Conservation (phyloP, 805 yeast genomes). For the Jamesozyma lodderae region DNA sequence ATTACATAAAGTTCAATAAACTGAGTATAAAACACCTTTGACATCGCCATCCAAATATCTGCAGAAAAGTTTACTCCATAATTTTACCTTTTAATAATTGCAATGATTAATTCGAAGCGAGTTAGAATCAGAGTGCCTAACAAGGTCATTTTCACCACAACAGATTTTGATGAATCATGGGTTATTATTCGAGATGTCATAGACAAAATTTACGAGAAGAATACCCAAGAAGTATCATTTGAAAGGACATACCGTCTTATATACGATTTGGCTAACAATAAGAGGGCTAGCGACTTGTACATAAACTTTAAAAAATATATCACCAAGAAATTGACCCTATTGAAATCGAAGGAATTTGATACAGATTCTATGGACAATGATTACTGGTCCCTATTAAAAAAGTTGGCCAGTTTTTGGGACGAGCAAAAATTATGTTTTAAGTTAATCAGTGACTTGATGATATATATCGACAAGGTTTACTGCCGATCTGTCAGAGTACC, state of each 20-base stretch:
- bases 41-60: too few relatives aligned
- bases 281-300: slow-evolving; percentile 11
- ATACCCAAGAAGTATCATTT: slow-evolving; percentile 67
- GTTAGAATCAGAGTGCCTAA: slow-evolving; percentile 62
- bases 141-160: slow-evolving; percentile 25
- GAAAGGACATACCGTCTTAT: slow-evolving; percentile 77
- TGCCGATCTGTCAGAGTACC: slow-evolving; percentile 60
- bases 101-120: slow-evolving; percentile 19
- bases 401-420: slow-evolving; percentile 44
- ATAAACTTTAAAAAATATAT: slow-evolving; percentile 9
- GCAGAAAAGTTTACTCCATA: too few relatives aligned
- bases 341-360: slow-evolving; percentile 2
- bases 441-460: slow-evolving; percentile 71
- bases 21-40: too few relatives aligned
- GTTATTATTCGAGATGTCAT: slow-evolving; percentile 55
- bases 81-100: too few relatives aligned
- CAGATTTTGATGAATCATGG: slow-evolving; percentile 66
- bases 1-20: too few relatives aligned
- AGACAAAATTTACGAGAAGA: slow-evolving; percentile 56
- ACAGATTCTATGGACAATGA: too few relatives aligned
- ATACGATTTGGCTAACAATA: slow-evolving; percentile 55
- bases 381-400: slow-evolving; percentile 22
- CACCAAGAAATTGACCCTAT: slow-evolving; percentile 6
- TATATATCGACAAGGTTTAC: slow-evolving; percentile 81
- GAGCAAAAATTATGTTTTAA: slow-evolving; percentile 66